Percentiles rank a stretch among this genome's conserved stretches.
These are phyloP conservation scores for Aspergillus amoenus DNA, from an alignment of 2,329 filamentous ascomycete species.

Conservation along the genomic window DNA sequence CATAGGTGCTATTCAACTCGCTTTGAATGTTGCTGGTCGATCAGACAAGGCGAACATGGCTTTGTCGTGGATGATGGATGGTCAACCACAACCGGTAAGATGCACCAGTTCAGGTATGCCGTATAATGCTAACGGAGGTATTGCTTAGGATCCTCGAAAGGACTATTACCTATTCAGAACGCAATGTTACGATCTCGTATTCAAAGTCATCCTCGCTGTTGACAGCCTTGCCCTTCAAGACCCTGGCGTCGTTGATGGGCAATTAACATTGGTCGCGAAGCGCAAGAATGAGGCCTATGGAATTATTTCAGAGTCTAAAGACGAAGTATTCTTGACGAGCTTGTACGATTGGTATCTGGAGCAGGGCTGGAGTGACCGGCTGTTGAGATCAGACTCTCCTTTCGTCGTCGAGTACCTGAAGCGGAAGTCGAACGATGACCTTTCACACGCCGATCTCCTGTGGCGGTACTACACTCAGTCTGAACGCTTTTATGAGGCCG, in stretches of 20 bases:
- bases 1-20: conserved; percentile 71
- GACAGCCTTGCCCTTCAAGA: conserved; percentile 69
- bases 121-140: conserved; percentile 12
- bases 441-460: conserved; percentile 81
- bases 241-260: conserved; percentile 74
- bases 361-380: conserved; percentile 78
- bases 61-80: conserved; percentile 82
- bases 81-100: conserved; percentile 60
- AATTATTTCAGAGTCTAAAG: conserved; percentile 81
- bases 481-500: conserved; percentile 80
- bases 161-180: conserved; percentile 69
- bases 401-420: conserved; percentile 85
- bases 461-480: conserved; percentile 91
- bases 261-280: conserved; percentile 70
- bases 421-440: conserved; percentile 68
- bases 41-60: conserved; percentile 85
- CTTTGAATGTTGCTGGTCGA: conserved; percentile 77
- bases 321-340: conserved; percentile 92
- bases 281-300: conserved; percentile 86
- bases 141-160: conserved; percentile 62
- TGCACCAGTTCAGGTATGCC: neutral
- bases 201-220: conserved; percentile 73
- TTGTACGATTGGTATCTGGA: conserved; percentile 97
- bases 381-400: conserved; percentile 79
- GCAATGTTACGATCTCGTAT: conserved; percentile 82